Percentiles rank a stretch among this genome's conserved stretches.
phyloP scores from a whole-genome alignment of 2,329 filamentous ascomycete genomes.

The Fusarium sp. region DNA sequence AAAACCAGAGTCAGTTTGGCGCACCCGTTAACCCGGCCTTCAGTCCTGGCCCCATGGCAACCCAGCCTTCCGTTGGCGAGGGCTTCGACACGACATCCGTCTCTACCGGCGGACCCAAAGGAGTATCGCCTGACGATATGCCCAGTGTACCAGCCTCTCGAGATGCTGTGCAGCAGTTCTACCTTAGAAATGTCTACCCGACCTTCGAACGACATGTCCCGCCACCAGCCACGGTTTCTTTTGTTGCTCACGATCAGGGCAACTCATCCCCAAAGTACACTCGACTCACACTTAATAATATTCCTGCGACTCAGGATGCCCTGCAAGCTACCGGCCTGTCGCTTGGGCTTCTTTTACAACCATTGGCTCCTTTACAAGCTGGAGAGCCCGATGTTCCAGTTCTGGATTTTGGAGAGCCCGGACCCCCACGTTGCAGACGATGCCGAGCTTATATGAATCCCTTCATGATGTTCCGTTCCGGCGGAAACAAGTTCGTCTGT shows the following conservation, averaged over 20 bases:
- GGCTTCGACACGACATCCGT: constrained; percentile 50
- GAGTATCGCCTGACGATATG: constrained; percentile 88
- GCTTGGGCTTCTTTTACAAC: constrained; percentile 88
- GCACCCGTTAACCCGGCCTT: constrained; percentile 63
- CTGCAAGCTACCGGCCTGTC: constrained; percentile 84
- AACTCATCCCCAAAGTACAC: constrained; percentile 96
- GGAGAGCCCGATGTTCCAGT: constrained; percentile 91
- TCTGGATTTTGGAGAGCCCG: constrained; percentile 91
- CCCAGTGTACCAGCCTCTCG: constrained; percentile 89
- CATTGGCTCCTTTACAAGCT: constrained; percentile 82
- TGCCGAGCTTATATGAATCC: constrained; percentile 98
- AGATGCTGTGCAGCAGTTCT: constrained; percentile 85
- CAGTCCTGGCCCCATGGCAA: constrained; percentile 35
- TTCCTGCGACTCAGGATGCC: constrained; percentile 84
- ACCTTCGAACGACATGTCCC: constrained; percentile 96
- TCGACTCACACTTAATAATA: constrained; percentile 91
- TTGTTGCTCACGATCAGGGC: constrained; percentile 94
- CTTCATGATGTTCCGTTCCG: constrained; percentile 96
- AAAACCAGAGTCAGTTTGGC: constrained; percentile 67
- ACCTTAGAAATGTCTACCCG: constrained; percentile 87
- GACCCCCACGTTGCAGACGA: constrained; percentile 89
- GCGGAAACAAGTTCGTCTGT: constrained; percentile 96
- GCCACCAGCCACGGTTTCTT: constrained; percentile 87
- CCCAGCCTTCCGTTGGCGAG: constrained; percentile 39
- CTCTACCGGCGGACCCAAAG: constrained; percentile 56